These are phyloP conservation scores for Malania oleifera DNA, from an alignment of 164 flowering plant species.

Conservation along the genomic window DNA sequence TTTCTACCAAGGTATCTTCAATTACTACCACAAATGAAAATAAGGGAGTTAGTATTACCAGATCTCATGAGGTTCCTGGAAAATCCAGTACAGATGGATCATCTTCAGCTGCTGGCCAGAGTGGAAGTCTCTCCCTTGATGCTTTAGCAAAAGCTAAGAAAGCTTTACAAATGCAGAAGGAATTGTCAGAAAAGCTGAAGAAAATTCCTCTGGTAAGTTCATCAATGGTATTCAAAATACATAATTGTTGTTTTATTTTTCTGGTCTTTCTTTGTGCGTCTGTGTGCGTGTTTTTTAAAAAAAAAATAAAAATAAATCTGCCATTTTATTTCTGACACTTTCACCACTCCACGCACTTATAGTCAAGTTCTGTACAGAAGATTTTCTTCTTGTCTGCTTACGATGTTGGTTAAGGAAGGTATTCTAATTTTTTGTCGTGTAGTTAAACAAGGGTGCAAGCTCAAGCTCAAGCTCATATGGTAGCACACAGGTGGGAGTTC, in stretches of 20 bases:
- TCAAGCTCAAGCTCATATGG: constrained; percentile 29
- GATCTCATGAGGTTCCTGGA: constrained; percentile 99
- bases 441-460: constrained; percentile 56
- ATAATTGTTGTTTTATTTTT: no score
- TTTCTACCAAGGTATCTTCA: constrained; percentile 90
- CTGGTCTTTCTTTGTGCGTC: no score
- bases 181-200: constrained; percentile 77
- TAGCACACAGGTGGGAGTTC: constrained; percentile 21
- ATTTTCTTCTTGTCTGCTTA: no score
- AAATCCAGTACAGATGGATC: constrained; percentile 99
- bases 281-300: no score
- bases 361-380: no score
- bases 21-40: constrained; percentile 96
- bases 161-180: constrained; percentile 85
- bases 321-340: neutral
- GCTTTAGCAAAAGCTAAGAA: constrained; percentile 90
- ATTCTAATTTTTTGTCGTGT: constrained; percentile 23
- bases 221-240: no score
- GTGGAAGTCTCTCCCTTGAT: constrained; percentile 80
- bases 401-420: no score
- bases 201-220: constrained; percentile 71
- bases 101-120: constrained; percentile 73
- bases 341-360: neutral
- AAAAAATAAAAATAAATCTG: no score
- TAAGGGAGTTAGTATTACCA: constrained; percentile 95